Evolutionary conservation across 805 yeast species (phyloP).

Genomic region (Lipomyces yamadae): DNA sequence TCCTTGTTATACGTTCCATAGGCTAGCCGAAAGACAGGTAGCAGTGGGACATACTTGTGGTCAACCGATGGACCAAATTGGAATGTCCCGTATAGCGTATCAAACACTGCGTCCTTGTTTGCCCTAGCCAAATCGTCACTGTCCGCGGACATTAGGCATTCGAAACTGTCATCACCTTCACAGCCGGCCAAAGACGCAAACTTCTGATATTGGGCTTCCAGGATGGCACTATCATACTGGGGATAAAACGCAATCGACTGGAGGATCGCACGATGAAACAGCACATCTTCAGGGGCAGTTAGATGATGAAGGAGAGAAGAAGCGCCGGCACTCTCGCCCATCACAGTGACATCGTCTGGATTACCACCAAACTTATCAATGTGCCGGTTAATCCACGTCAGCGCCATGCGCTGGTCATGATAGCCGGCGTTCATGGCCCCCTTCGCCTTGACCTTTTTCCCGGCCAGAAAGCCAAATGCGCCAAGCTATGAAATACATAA

Average conservation of each 20-base stretch:
- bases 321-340: slow-evolving; percentile 51
- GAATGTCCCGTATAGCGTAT: slow-evolving; percentile 29
- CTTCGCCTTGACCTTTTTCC: slow-evolving; percentile 39
- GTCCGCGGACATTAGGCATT: slow-evolving; percentile 24
- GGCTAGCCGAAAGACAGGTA: slow-evolving; percentile 31
- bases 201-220: slow-evolving; percentile 22
- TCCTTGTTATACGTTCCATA: slow-evolving; percentile 18
- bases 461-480: slow-evolving; percentile 47
- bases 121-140: slow-evolving; percentile 19
- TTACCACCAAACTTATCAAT: slow-evolving; percentile 49
- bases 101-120: slow-evolving; percentile 20
- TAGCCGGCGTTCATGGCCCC: slow-evolving; percentile 47
- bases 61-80: slow-evolving; percentile 37
- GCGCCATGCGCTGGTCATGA: slow-evolving; percentile 47
- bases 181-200: slow-evolving; percentile 29
- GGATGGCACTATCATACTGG: slow-evolving; percentile 24
- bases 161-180: slow-evolving; percentile 18
- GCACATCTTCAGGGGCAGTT: slow-evolving; percentile 37
- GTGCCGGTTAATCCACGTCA: slow-evolving; percentile 48
- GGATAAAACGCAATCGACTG: slow-evolving; percentile 37
- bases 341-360: slow-evolving; percentile 46
- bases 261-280: slow-evolving; percentile 33
- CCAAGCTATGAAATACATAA: slow-evolving; percentile 36
- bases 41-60: slow-evolving; percentile 23
- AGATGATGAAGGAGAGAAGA: slow-evolving; percentile 46